These are phyloP conservation scores for Penstemon barbatus DNA, from an alignment of 257 asterid genomes.

Conservation along the genomic window DNA sequence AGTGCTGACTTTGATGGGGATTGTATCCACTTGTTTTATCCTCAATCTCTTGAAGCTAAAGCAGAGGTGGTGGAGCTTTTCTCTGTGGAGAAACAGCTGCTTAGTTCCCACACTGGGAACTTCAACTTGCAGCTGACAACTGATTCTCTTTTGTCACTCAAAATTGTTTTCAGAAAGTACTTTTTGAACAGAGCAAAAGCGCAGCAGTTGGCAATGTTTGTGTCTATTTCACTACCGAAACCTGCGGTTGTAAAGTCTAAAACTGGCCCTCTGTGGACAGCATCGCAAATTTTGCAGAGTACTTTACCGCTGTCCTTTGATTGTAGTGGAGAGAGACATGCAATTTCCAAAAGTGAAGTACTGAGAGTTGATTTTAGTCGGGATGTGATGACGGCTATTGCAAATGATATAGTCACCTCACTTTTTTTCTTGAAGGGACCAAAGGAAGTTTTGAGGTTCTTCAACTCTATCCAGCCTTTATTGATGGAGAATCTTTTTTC, in stretches of 20 bases:
- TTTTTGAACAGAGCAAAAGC: constrained; percentile 53
- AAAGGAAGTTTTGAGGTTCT: constrained; percentile 67
- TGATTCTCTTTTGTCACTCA: constrained; percentile 79
- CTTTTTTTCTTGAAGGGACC: constrained; percentile 87
- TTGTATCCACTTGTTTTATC: constrained; percentile 87
- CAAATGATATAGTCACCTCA: constrained; percentile 71
- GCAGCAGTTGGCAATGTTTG: constrained; percentile 87
- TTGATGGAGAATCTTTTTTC: constrained; percentile 75
- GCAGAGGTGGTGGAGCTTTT: constrained; percentile 95
- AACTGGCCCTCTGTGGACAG: constrained; percentile 82
- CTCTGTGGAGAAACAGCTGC: constrained; percentile 88
- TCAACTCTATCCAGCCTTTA: constrained; percentile 73
- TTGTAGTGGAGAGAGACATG: constrained; percentile 70
- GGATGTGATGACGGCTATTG: constrained; percentile 61
- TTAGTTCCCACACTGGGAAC: constrained; percentile 97
- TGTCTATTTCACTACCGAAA: constrained; percentile 44
- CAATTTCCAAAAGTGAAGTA: constrained; percentile 54
- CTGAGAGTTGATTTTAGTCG: constrained; percentile 50
- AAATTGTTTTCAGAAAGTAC: constrained; percentile 52
- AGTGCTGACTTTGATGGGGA: constrained; percentile 99
- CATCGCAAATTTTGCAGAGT: constrained; percentile 67
- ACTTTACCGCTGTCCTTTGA: constrained; percentile 69
- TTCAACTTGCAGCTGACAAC: constrained; percentile 83
- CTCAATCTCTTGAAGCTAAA: constrained; percentile 92
- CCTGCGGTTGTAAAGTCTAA: constrained; percentile 61